Percentiles rank a stretch among this genome's conserved stretches.
Conservation (phyloP, 208 protist genomes). For the Angomonas desouzai region DNA sequence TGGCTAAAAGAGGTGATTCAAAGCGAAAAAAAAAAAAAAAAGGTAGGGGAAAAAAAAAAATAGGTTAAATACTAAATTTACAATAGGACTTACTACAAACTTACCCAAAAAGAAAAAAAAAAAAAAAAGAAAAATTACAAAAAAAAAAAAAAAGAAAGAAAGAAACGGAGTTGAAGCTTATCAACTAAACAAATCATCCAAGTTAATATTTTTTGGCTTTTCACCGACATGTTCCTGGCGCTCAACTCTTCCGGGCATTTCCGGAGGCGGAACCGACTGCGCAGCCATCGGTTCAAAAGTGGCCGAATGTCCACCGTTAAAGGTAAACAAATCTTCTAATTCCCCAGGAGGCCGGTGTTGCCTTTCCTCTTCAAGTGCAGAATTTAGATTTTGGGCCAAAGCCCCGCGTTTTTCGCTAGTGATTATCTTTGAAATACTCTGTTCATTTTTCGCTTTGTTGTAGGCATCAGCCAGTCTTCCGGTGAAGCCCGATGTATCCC, state of each 20-base stretch:
- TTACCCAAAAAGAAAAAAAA: too few species aligned
- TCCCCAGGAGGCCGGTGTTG: not conserved
- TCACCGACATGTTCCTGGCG: too few species aligned
- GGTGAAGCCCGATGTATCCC: conserved; percentile 20
- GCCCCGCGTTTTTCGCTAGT: conserved; percentile 42
- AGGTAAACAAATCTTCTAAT: not conserved
- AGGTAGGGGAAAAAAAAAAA: conserved; percentile 3
- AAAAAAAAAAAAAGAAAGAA: not conserved
- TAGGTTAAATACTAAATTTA: too few species aligned
- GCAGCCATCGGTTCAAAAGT: too few species aligned
- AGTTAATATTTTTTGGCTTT: conserved; percentile 14
- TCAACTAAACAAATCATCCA: conserved; percentile 38
- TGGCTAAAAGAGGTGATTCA: conserved; percentile 2
- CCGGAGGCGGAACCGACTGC: too few species aligned
- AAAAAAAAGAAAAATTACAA: conserved; percentile 8
- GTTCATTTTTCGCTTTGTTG: conserved; percentile 49
- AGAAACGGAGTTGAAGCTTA: not conserved
- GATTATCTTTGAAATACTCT: conserved; percentile 49
- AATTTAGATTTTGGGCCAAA: not conserved
- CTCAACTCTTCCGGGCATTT: too few species aligned
- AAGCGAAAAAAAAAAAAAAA: conserved; percentile 5
- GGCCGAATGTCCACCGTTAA: not conserved
- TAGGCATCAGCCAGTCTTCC: conserved; percentile 23
- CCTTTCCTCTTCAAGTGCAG: not conserved
- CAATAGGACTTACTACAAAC: too few species aligned